Evolutionary conservation across 495 filamentous ascomycete genomes (phyloP), one percentile per base, ranked within the genome.

Genomic region (Aspergillus steynii): DNA sequence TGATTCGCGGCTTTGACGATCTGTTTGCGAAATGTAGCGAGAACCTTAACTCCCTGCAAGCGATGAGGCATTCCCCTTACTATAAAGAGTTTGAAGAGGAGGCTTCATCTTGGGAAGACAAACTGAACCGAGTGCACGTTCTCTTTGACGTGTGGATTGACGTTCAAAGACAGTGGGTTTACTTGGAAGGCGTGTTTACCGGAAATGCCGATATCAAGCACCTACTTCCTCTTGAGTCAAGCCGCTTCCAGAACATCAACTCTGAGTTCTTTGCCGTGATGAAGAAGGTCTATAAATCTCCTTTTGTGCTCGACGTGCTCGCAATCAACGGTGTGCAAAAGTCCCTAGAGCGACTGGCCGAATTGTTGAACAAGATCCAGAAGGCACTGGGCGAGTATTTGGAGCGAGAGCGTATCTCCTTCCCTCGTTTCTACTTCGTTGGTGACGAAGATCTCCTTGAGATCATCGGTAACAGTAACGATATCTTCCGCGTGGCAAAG

Each of bases 101-200:
- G 62, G 95, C 95, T 25, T 89, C 92, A 2, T 84, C 87, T 3
- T 99, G 96, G 96, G 95, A 99, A 76, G 95, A 99, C 74, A 96
- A 96, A 67, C 82, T 99, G 48, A 99, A 99, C 73, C 88, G 96
- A 45, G 91, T 98, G 26, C 95, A 98, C 71, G 91, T 98, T 34
- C 82, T 98, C 2, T 99, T 99, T 70, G 96, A 99, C 76, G 92
- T 98, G 31, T 99, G 95, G 95, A 98, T 99, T 63, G 95, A 99
- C 77, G 96, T 99, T 29, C 95, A 99, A 74, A 87, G 95, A 59
- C 95, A 99, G 79, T 99, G 95, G 95, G 94, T 98, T 4, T 99
- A 99, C 68, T 83, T 99, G 27, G 96, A 99, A 76, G 95, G 95
- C 57, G 96, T 99, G 47, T 99, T 99, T 71, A 95, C 93, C 5